Evolutionary conservation across 2,329 filamentous ascomycete species (phyloP).

Genomic region (Neonectria faginata): DNA sequence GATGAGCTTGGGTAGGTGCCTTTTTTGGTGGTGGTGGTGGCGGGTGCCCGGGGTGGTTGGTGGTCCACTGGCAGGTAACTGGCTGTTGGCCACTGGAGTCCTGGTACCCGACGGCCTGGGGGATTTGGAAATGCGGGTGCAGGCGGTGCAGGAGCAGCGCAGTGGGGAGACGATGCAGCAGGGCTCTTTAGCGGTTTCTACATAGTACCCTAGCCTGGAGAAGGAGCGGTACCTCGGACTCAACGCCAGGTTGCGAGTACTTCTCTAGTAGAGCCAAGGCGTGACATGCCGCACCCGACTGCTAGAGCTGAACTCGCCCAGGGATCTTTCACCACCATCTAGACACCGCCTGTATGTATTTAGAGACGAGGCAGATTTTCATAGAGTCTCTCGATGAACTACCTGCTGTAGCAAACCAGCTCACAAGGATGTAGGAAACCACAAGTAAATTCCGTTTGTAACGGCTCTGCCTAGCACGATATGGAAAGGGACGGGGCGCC

Average conservation of each 20-base stretch:
- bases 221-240: conserved; percentile 20
- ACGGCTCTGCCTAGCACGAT: background rate
- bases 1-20: conserved; percentile 28
- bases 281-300: conserved; percentile 1
- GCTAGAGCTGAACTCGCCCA: conserved; percentile 21
- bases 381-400: conserved; percentile 13
- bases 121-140: conserved; percentile 27
- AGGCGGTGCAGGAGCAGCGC: conserved; percentile 22
- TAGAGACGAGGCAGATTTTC: conserved; percentile 26
- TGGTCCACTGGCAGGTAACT: background rate
- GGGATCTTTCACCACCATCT: background rate
- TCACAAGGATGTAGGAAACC: background rate
- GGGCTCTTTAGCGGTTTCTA: conserved; percentile 24
- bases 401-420: background rate
- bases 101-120: conserved; percentile 7
- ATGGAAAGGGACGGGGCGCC: background rate
- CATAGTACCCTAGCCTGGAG: conserved; percentile 2
- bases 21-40: conserved; percentile 12
- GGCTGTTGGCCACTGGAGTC: background rate
- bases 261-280: background rate
- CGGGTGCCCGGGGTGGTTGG: too few relatives aligned
- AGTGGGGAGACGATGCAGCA: conserved; percentile 11
- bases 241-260: conserved; percentile 23
- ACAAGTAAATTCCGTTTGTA: conserved; percentile 3
- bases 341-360: conserved; percentile 1